These are phyloP conservation scores for Athelia sp. DNA, from an alignment of 1,284 basidiomycete species.

Conservation along the genomic window DNA sequence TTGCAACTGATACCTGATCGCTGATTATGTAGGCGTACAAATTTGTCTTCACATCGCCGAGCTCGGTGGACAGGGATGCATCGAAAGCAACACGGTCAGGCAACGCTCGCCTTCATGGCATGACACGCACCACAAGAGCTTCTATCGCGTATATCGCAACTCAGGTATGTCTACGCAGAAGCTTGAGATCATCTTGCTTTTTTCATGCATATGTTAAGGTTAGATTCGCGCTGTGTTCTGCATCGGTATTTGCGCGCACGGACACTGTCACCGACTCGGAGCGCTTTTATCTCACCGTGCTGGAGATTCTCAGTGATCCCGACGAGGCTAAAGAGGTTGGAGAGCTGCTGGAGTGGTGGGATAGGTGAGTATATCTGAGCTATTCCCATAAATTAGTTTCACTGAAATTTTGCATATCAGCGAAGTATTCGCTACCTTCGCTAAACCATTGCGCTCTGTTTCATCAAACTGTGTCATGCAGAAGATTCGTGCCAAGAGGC, in stretches of 20 bases:
- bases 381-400: neutral
- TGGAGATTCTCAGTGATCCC: constrained; percentile 19
- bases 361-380: neutral
- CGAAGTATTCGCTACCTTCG: neutral
- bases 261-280: constrained; percentile 8
- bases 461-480: too few species aligned
- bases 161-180: constrained; percentile 1
- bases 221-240: constrained; percentile 4
- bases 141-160: constrained; percentile 12
- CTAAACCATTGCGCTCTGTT: too few species aligned
- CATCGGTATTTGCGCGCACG: constrained; percentile 4
- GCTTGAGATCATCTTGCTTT: constrained; percentile 1
- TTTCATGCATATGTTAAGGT: constrained; percentile 8
- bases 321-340: constrained; percentile 31
- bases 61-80: constrained; percentile 8
- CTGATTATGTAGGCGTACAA: constrained; percentile 7
- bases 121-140: constrained; percentile 5
- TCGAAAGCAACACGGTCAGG: constrained; percentile 11
- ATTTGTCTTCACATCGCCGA: constrained; percentile 6
- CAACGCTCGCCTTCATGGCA: constrained; percentile 11
- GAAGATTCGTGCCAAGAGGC: too few species aligned
- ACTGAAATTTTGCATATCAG: neutral
- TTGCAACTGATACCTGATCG: neutral
- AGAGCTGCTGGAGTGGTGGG: constrained; percentile 6
- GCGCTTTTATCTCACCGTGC: constrained; percentile 2